A percentile compares a stretch with the other conserved stretches of the same genome.
Conservation (phyloP, 345 rosid species). For the Eutrema heterophyllum region DNA sequence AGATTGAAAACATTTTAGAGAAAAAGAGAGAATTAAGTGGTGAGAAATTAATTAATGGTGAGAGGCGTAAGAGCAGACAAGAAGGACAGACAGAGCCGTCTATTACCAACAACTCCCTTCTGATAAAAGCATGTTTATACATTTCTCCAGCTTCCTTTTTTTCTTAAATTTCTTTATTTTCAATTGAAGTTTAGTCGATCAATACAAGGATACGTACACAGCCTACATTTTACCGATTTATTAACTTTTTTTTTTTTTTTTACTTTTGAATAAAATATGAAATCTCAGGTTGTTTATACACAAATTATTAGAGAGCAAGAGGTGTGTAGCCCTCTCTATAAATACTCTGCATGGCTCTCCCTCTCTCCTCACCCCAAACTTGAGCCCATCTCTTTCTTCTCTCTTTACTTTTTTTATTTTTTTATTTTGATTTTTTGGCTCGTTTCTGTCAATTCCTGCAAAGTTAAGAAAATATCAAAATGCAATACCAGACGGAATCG, state of each 20-base stretch:
- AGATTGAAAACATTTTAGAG: background rate
- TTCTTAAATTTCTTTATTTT: background rate
- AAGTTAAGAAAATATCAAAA: background rate
- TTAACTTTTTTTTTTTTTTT: background rate
- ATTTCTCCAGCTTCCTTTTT: constrained; percentile 2
- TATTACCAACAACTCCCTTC: constrained; percentile 40
- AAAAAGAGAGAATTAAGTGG: constrained; percentile 6
- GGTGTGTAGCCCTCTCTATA: constrained; percentile 34
- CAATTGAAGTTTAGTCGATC: background rate
- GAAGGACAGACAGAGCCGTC: constrained; percentile 62
- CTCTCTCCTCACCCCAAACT: constrained; percentile 14
- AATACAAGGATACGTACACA: background rate
- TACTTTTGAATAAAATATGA: background rate
- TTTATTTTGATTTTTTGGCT: background rate
- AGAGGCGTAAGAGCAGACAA: constrained; percentile 39
- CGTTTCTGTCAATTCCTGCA: background rate
- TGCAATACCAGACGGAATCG: constrained; percentile 50
- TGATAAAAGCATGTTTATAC: constrained; percentile 41
- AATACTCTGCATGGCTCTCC: constrained; percentile 33
- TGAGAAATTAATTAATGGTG: background rate
- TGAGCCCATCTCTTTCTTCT: background rate
- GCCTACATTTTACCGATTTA: background rate
- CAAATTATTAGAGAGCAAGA: background rate
- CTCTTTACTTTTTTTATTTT: constrained; percentile 9
- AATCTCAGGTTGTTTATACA: background rate